A percentile compares a stretch with the other conserved stretches of the same genome.
phyloP scores from a whole-genome alignment of 306 rosid species.

The Cicer arietinum region DNA sequence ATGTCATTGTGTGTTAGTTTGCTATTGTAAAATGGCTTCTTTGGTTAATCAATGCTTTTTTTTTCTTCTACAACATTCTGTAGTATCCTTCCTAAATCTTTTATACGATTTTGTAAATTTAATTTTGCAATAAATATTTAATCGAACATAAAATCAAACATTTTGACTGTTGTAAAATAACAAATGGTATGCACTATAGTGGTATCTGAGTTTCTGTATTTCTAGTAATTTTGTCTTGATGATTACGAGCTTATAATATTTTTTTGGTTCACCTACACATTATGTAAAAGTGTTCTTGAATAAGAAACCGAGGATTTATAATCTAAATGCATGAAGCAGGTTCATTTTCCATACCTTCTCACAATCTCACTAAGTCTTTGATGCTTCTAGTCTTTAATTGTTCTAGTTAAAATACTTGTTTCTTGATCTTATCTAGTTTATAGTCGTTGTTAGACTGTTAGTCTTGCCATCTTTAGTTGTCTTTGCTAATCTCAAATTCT shows the following conservation, averaged over 20 bases:
- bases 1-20: background rate
- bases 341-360: background rate
- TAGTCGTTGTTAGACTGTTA: background rate
- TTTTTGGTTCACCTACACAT: background rate
- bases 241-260: background rate
- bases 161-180: too few relatives aligned
- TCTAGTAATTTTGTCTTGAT: background rate
- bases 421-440: background rate
- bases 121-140: too few relatives aligned
- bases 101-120: background rate
- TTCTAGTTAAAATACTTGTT: background rate
- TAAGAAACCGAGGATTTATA: background rate
- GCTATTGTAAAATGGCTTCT: background rate
- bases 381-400: conserved; percentile 14
- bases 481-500: background rate
- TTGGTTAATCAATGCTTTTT: background rate
- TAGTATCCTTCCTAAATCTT: background rate
- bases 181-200: background rate
- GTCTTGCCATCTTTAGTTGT: background rate
- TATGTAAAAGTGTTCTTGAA: background rate
- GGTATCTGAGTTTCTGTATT: background rate
- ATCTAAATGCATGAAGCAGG: background rate
- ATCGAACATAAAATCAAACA: too few relatives aligned
- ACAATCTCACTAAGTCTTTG: conserved; percentile 1
- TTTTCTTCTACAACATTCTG: background rate